A percentile compares a stretch with the other conserved stretches of the same genome.
Evolutionary conservation across 164 flowering plant species (phyloP).

Genomic region (Umbilicus rupestris): DNA sequence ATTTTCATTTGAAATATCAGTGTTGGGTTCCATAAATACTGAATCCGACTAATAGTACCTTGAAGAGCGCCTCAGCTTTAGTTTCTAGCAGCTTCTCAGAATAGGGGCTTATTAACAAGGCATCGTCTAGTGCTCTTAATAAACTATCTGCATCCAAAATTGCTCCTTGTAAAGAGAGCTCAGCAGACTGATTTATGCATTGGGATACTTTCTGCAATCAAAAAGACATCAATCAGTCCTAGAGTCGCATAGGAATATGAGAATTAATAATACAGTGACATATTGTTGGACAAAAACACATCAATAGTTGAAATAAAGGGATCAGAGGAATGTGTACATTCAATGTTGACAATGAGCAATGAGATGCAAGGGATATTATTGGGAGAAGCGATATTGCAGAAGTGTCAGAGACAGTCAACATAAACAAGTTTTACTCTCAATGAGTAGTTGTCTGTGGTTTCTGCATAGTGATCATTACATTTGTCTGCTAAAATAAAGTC

Average conservation of each 20-base stretch:
- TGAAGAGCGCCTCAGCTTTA: constrained; percentile 72
- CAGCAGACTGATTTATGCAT: constrained; percentile 25
- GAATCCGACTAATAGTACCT: constrained; percentile 26
- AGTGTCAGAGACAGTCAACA: neutral
- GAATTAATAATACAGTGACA: neutral
- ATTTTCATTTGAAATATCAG: neutral
- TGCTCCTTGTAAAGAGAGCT: constrained; percentile 47
- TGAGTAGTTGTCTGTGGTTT: neutral
- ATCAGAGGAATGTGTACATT: neutral
- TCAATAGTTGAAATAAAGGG: neutral
- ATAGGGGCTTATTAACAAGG: constrained; percentile 48
- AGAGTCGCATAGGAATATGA: neutral
- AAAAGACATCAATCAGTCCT: constrained; percentile 14
- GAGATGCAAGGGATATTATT: neutral
- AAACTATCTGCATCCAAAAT: constrained; percentile 39
- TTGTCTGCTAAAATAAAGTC: neutral
- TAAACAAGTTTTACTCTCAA: neutral
- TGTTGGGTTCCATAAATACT: neutral
- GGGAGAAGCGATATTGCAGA: neutral
- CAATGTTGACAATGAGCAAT: neutral
- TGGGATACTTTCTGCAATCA: constrained; percentile 58
- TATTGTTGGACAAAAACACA: neutral
- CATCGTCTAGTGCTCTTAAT: constrained; percentile 43
- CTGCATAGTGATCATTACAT: neutral
- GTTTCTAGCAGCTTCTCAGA: constrained; percentile 67